These are phyloP conservation scores for Leccinum sublutescens DNA, from an alignment of 768 basidiomycete species.

Conservation along the genomic window DNA sequence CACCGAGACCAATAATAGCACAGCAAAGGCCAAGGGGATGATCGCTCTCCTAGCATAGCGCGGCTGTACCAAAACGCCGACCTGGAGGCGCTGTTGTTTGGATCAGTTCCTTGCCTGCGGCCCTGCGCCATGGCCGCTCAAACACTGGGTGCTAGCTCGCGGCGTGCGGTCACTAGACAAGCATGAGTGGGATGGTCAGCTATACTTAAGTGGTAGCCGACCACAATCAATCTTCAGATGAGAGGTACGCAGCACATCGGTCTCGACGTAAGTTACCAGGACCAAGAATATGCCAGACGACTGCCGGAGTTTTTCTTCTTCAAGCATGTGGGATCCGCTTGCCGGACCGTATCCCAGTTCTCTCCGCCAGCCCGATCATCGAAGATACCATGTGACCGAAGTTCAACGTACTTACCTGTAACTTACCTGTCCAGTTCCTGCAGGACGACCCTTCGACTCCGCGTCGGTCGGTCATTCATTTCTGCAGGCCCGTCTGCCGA, in stretches of 20 bases:
- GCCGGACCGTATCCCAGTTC: not conserved
- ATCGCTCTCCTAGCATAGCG: too few species aligned
- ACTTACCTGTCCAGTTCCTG: not conserved
- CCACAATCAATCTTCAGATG: too few species aligned
- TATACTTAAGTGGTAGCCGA: too few species aligned
- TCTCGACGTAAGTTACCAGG: not conserved
- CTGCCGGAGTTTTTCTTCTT: not conserved
- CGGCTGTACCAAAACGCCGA: not conserved
- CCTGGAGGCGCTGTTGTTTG: not conserved
- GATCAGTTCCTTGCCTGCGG: too few species aligned
- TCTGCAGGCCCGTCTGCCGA: not conserved
- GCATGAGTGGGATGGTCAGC: too few species aligned
- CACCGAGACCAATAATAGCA: not conserved
- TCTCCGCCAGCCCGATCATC: not conserved
- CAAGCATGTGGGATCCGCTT: not conserved
- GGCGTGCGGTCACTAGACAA: too few species aligned
- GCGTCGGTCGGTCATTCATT: not conserved
- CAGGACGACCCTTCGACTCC: not conserved
- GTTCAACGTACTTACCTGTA: not conserved
- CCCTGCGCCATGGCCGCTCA: too few species aligned
- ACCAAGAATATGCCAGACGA: not conserved
- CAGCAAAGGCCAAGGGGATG: not conserved
- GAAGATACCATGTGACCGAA: not conserved
- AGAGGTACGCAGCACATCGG: not conserved
- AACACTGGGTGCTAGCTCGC: too few species aligned